Evolutionary conservation across 352 stramenopile genomes (phyloP).

Genomic region (Globisporangium nagaii): DNA sequence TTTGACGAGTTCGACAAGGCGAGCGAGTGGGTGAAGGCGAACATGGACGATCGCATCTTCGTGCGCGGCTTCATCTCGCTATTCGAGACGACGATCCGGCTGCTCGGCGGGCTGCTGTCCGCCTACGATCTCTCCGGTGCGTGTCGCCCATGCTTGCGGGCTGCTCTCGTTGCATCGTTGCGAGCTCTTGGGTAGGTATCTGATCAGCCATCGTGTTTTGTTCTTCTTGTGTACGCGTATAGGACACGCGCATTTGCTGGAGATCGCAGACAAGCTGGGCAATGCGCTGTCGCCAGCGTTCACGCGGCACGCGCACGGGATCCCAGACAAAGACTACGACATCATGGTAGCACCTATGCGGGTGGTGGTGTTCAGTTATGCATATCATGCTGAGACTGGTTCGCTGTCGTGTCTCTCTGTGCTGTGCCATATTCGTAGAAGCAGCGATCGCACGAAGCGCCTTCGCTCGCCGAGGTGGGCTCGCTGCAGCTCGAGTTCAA

Average conservation of each 20-base stretch:
- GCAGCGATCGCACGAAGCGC: constrained; percentile 27
- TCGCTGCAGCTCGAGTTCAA: constrained; percentile 83
- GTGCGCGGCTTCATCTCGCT: constrained; percentile 56
- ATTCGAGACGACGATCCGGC: constrained; percentile 79
- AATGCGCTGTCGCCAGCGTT: constrained; percentile 60
- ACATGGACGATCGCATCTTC: constrained; percentile 71
- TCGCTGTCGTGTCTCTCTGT: not conserved
- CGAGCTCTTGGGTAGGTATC: not conserved
- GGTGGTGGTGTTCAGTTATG: not conserved
- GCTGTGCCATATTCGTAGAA: constrained; percentile 10
- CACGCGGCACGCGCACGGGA: constrained; percentile 35
- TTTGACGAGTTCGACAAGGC: constrained; percentile 74
- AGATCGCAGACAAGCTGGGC: constrained; percentile 55
- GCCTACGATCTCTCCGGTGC: constrained; percentile 58
- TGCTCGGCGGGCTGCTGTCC: constrained; percentile 67
- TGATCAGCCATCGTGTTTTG: not conserved
- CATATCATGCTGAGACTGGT: not conserved
- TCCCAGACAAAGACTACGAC: constrained; percentile 65
- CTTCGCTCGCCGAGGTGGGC: constrained; percentile 58
- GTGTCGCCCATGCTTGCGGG: not conserved
- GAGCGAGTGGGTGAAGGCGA: constrained; percentile 51
- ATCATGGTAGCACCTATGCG: constrained; percentile 28
- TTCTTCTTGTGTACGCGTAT: not conserved
- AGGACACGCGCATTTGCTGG: constrained; percentile 53
- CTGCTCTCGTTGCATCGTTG: not conserved